These are phyloP conservation scores for Ogataea henricii DNA, from an alignment of 805 yeast species.

Conservation along the genomic window DNA sequence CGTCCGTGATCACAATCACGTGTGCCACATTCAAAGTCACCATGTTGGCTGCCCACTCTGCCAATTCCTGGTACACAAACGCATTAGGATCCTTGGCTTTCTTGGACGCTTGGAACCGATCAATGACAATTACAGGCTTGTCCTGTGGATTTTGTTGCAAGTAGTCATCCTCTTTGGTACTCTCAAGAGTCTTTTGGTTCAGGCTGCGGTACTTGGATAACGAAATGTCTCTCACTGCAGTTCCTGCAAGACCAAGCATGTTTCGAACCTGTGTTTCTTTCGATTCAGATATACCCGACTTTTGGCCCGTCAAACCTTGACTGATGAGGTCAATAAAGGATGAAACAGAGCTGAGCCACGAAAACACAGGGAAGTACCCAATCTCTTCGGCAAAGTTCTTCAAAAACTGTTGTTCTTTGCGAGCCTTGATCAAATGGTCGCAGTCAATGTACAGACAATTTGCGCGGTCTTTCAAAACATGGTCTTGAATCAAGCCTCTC, in stretches of 20 bases:
- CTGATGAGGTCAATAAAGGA: constrained; percentile 80
- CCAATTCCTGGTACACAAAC: constrained; percentile 68
- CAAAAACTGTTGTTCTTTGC: constrained; percentile 72
- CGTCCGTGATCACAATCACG: constrained; percentile 85
- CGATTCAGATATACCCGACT: constrained; percentile 83
- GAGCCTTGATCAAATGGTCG: constrained; percentile 67
- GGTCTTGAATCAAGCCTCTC: constrained; percentile 69
- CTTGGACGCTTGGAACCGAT: constrained; percentile 60
- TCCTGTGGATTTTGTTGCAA: constrained; percentile 82
- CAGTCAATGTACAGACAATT: constrained; percentile 77
- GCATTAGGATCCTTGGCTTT: constrained; percentile 59
- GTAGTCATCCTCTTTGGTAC: constrained; percentile 71
- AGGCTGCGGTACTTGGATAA: constrained; percentile 42
- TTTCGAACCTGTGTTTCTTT: constrained; percentile 80
- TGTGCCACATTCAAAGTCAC: constrained; percentile 82
- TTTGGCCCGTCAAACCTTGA: constrained; percentile 92
- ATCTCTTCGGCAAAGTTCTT: constrained; percentile 69
- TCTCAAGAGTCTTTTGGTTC: constrained; percentile 29
- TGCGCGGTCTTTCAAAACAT: constrained; percentile 59
- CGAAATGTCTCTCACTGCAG: constrained; percentile 71
- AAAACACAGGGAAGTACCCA: constrained; percentile 92
- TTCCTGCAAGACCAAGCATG: constrained; percentile 70
- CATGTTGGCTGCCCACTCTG: constrained; percentile 87
- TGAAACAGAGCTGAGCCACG: constrained; percentile 84
- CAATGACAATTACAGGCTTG: constrained; percentile 84